Evolutionary conservation across 1,139 yeast species (phyloP).

Genomic region (Blastobotrys niveus): DNA sequence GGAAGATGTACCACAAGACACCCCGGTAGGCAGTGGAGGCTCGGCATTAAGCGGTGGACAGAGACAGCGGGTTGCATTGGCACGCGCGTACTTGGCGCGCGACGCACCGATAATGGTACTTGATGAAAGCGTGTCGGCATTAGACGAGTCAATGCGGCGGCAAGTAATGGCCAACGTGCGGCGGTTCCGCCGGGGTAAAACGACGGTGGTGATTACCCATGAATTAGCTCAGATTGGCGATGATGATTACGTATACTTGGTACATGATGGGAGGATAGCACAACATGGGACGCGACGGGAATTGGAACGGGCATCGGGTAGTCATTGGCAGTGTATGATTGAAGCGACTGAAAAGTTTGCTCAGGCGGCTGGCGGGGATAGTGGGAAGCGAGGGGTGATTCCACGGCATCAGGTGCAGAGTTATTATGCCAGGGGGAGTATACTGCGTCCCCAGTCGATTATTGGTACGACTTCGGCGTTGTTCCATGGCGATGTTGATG

Average conservation of each 20-base stretch:
- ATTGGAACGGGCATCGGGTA: constrained; percentile 24
- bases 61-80: constrained; percentile 72
- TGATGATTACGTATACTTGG: constrained; percentile 50
- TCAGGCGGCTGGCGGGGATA: not conserved
- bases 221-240: constrained; percentile 52
- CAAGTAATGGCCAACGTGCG: constrained; percentile 46
- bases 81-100: constrained; percentile 63
- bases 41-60: constrained; percentile 84
- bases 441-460: constrained; percentile 6
- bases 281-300: constrained; percentile 41
- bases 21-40: constrained; percentile 45
- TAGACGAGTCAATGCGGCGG: constrained; percentile 51
- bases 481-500: constrained; percentile 1
- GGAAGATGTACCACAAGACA: constrained; percentile 48
- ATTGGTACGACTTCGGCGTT: not conserved
- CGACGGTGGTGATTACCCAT: constrained; percentile 80
- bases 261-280: constrained; percentile 53
- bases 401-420: not conserved
- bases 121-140: constrained; percentile 82
- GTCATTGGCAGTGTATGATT: constrained; percentile 5
- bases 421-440: not conserved
- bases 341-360: constrained; percentile 4
- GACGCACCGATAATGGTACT: constrained; percentile 68
- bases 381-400: not conserved
- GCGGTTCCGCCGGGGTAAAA: constrained; percentile 57